Conservation (phyloP, 1,284 basidiomycete species). For the Fomitopsis schrenkii region DNA sequence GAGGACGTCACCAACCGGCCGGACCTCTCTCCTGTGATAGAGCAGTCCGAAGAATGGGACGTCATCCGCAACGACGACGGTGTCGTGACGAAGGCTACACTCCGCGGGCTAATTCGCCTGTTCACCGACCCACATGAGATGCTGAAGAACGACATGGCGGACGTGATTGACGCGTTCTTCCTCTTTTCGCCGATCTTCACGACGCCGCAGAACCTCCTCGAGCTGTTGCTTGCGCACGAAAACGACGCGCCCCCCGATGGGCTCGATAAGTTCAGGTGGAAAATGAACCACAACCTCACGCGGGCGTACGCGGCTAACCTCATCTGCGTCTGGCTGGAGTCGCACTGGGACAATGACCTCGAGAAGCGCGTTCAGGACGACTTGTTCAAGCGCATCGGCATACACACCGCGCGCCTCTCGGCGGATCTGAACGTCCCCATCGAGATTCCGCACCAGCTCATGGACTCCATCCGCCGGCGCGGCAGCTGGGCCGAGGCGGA, state of each 20-base stretch:
- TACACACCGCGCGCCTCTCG: conserved; percentile 26
- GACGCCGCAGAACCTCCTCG: conserved; percentile 50
- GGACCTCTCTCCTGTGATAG: background rate
- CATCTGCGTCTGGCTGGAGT: conserved; percentile 72
- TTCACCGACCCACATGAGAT: conserved; percentile 39
- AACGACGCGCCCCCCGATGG: conserved; percentile 33
- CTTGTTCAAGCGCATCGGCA: conserved; percentile 33
- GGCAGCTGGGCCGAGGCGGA: conserved; percentile 2
- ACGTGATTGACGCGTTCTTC: conserved; percentile 58
- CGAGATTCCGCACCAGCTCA: conserved; percentile 3
- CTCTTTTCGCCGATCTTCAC: conserved; percentile 75
- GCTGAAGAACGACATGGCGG: conserved; percentile 25
- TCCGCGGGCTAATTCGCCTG: conserved; percentile 43
- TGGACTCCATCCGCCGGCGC: background rate
- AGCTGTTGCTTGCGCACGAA: conserved; percentile 57
- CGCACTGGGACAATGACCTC: conserved; percentile 61
- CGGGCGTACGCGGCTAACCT: conserved; percentile 64
- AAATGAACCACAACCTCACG: conserved; percentile 47
- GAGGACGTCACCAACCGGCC: background rate
- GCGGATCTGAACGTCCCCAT: conserved; percentile 8
- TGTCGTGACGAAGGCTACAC: conserved; percentile 30
- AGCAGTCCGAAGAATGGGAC: conserved; percentile 5
- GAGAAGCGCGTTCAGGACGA: conserved; percentile 40
- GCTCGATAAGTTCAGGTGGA: conserved; percentile 44
- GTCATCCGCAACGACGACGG: conserved; percentile 14